phyloP scores from a whole-genome alignment of 345 rosid species.

The Trapa bicornis region DNA sequence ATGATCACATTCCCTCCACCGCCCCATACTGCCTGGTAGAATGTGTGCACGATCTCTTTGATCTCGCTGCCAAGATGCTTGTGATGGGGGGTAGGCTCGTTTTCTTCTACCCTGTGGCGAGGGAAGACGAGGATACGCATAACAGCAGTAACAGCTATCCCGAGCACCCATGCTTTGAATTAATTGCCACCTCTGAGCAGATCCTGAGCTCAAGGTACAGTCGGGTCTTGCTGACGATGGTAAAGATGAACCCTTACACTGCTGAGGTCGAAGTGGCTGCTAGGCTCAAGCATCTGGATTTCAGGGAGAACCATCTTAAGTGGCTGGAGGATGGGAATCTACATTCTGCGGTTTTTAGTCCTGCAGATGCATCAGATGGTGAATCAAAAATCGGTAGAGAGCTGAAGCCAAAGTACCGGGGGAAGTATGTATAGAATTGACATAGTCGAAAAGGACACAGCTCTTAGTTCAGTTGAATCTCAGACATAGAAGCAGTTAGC shows the following conservation, averaged over 20 bases:
- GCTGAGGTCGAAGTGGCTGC: slow-evolving; percentile 53
- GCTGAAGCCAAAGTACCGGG: slow-evolving; percentile 67
- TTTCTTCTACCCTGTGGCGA: slow-evolving; percentile 66
- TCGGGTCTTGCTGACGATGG: slow-evolving; percentile 76
- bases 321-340: slow-evolving; percentile 87
- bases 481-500: neutral
- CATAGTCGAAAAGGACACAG: neutral
- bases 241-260: slow-evolving; percentile 49
- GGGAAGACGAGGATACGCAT: slow-evolving; percentile 44
- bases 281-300: slow-evolving; percentile 54
- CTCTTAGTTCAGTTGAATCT: too few species aligned
- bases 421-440: slow-evolving; percentile 56
- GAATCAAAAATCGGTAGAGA: slow-evolving; percentile 44
- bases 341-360: slow-evolving; percentile 70
- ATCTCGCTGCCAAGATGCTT: slow-evolving; percentile 83
- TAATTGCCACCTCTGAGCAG: slow-evolving; percentile 75
- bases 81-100: slow-evolving; percentile 83
- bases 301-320: slow-evolving; percentile 78
- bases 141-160: slow-evolving; percentile 44
- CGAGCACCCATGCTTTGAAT: slow-evolving; percentile 65
- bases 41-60: slow-evolving; percentile 82
- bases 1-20: slow-evolving; percentile 86
- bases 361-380: slow-evolving; percentile 24
- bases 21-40: slow-evolving; percentile 77
- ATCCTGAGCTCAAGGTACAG: slow-evolving; percentile 77